Evolutionary conservation across 306 rosid species (phyloP).

Genomic region (Datisca glomerata): DNA sequence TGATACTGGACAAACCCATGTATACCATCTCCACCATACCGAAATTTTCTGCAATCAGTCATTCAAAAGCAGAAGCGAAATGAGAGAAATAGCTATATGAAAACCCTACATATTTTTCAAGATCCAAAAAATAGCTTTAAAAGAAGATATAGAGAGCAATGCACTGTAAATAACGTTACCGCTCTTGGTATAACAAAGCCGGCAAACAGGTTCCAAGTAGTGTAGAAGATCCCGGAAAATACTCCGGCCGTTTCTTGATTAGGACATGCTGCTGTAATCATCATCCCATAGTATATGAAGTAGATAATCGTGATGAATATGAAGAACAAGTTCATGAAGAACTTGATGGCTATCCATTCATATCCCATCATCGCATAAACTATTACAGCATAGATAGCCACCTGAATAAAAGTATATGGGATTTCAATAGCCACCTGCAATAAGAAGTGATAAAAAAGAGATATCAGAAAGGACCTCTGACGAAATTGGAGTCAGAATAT

Average conservation of each 20-base stretch:
- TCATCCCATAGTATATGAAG: conserved; percentile 23
- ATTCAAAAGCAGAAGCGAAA: background rate
- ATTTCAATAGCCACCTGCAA: conserved; percentile 12
- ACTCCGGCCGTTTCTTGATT: conserved; percentile 11
- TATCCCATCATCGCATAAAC: conserved; percentile 21
- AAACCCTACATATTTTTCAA: too few species aligned
- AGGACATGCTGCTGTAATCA: conserved; percentile 18
- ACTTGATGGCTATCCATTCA: conserved; percentile 26
- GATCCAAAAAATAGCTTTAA: too few species aligned
- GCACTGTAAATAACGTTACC: too few species aligned
- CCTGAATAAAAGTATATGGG: conserved; percentile 16
- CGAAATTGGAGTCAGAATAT: too few species aligned
- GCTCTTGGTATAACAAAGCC: conserved; percentile 24
- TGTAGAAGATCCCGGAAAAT: conserved; percentile 9
- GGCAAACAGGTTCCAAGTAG: conserved; percentile 17
- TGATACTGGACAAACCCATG: conserved; percentile 20
- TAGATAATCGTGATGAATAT: conserved; percentile 16
- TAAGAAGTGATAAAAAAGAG: background rate
- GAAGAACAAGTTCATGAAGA: conserved; percentile 17
- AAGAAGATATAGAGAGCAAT: background rate
- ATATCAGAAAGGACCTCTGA: background rate
- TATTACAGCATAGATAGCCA: conserved; percentile 3
- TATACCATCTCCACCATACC: conserved; percentile 25
- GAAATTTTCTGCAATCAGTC: conserved; percentile 17
- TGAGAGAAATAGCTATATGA: too few species aligned